Percentiles rank a stretch among this genome's conserved stretches.
phyloP scores from a whole-genome alignment of 2,329 filamentous ascomycete genomes.

The Aspergillus chevalieri region DNA sequence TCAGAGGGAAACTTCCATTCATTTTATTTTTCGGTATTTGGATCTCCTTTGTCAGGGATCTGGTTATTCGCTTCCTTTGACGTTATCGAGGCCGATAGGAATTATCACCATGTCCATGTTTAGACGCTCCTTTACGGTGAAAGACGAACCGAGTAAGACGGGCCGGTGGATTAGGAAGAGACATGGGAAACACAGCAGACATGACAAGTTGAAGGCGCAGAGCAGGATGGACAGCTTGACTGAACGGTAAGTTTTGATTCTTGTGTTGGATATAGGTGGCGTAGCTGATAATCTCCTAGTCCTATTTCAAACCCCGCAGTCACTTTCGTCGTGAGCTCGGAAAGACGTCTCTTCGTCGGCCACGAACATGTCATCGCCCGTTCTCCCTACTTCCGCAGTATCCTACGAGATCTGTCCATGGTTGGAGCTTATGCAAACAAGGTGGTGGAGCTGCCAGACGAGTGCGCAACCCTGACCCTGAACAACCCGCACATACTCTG shows the following conservation, averaged over 20 bases:
- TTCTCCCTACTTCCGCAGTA: slow-evolving; percentile 74
- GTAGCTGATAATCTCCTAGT: slow-evolving; percentile 12
- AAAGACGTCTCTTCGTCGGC: slow-evolving; percentile 86
- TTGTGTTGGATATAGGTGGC: background rate
- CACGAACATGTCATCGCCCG: slow-evolving; percentile 86
- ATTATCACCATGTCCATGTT: slow-evolving; percentile 61
- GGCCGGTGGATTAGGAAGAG: slow-evolving; percentile 28
- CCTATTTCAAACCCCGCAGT: slow-evolving; percentile 66
- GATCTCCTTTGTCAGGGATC: slow-evolving; percentile 7
- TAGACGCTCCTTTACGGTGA: slow-evolving; percentile 81
- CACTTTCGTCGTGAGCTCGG: slow-evolving; percentile 75
- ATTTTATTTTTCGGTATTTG: slow-evolving; percentile 34
- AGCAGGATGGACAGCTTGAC: slow-evolving; percentile 64
- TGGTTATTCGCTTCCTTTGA: slow-evolving; percentile 23
- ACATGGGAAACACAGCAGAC: slow-evolving; percentile 58
- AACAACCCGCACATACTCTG: slow-evolving; percentile 1
- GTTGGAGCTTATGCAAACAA: slow-evolving; percentile 61
- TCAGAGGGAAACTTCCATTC: slow-evolving; percentile 34
- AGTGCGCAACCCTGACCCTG: slow-evolving; percentile 27
- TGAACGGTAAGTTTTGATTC: slow-evolving; percentile 38
- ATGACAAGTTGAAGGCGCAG: slow-evolving; percentile 80
- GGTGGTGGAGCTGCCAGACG: slow-evolving; percentile 69
- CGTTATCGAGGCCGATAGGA: slow-evolving; percentile 43
- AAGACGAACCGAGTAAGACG: slow-evolving; percentile 83
- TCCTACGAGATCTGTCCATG: slow-evolving; percentile 65